These are phyloP conservation scores for Myriosclerotinia duriaeana DNA, from an alignment of 2,329 filamentous ascomycete genomes.

Conservation along the genomic window DNA sequence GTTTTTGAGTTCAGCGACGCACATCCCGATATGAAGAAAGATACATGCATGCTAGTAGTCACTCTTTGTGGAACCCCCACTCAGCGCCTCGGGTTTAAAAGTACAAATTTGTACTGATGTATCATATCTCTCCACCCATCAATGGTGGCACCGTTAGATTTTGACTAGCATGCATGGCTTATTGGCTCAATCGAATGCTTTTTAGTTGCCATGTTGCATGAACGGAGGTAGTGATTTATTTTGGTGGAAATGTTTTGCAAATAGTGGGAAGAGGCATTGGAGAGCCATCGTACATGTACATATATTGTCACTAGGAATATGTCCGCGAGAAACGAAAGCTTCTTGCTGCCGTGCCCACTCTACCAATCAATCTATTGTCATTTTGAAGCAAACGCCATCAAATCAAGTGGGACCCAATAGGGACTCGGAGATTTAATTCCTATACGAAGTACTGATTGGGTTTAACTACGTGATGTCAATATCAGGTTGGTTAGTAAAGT, in stretches of 20 bases:
- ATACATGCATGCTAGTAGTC: not conserved
- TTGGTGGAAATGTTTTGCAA: no score
- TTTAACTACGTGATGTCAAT: not conserved
- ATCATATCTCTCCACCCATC: not conserved
- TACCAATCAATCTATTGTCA: not conserved
- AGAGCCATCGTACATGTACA: not conserved
- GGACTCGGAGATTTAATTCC: conserved; percentile 2
- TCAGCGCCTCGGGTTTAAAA: not conserved
- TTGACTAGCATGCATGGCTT: not conserved
- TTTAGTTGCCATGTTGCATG: no score
- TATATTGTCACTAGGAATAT: conserved; percentile 5
- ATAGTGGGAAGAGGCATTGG: not conserved
- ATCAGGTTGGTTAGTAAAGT: conserved; percentile 8
- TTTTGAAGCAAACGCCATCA: not conserved
- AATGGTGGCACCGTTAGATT: not conserved
- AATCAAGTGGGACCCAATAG: not conserved
- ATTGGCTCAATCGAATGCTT: not conserved
- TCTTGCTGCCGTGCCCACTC: not conserved
- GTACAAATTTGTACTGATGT: conserved; percentile 10
- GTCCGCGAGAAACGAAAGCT: conserved; percentile 2
- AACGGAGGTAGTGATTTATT: no score
- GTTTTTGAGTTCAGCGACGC: conserved; percentile 1
- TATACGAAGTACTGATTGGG: not conserved
- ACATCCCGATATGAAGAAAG: not conserved
- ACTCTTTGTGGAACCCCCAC: conserved; percentile 4